Evolutionary conservation across 176 grass and related monocot genomes (phyloP).

Genomic region (Zizania latifolia): DNA sequence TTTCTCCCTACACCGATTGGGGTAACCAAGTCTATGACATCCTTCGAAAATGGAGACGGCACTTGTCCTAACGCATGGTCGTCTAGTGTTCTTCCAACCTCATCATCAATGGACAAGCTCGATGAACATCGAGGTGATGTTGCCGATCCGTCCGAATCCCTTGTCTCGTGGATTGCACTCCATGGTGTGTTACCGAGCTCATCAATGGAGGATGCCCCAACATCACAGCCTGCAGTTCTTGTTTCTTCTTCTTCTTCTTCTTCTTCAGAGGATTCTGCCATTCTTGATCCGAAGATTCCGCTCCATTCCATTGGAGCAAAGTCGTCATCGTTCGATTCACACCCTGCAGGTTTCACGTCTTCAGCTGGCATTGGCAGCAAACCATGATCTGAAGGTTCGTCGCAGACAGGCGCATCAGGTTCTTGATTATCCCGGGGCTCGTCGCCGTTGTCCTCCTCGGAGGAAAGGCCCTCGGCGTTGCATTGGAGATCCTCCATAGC

Average conservation of each 20-base stretch:
- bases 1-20: conserved; percentile 28
- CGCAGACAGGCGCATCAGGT: background rate
- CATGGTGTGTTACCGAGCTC: conserved; percentile 1
- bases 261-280: background rate
- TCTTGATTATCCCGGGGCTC: conserved; percentile 11
- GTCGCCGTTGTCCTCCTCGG: conserved; percentile 13
- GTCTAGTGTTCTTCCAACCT: no score
- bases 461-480: conserved; percentile 10
- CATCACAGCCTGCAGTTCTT: background rate
- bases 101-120: background rate
- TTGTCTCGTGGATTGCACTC: background rate
- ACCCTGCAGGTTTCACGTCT: background rate
- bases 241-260: background rate
- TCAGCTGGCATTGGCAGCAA: no score
- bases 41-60: no score
- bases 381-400: no score
- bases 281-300: background rate
- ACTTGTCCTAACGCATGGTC: no score
- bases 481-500: conserved; percentile 75
- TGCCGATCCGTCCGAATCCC: background rate
- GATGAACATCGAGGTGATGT: conserved; percentile 18
- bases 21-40: conserved; percentile 63
- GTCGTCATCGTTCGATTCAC: background rate
- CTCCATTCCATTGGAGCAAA: background rate
- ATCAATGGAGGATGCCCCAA: conserved; percentile 18